Evolutionary conservation across 371 early-diverging fungal genomes (phyloP), one percentile per base, ranked within the genome.

Genomic region (Chytridium lagenaria): DNA sequence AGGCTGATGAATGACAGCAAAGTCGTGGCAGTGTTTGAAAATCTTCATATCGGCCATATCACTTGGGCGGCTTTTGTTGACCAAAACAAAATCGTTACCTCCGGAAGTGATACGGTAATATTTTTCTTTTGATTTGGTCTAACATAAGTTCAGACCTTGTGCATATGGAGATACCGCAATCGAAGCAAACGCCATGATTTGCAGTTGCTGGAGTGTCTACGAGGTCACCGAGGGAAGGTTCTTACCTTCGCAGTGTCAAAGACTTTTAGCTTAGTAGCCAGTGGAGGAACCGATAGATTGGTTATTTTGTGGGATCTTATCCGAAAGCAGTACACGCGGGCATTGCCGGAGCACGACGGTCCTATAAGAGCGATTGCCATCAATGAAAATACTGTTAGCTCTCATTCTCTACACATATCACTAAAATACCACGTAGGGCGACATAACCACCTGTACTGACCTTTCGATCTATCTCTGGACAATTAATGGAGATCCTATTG

Each of bases 251-350:
- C 89, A 15, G 82, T 87, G 19, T 92, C 92, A 7, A 79, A 88
- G 15, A 85, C 91, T 0, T 91, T 88, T 70, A 90, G 89, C 59
- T 79, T 91, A 26, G 79, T 92, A 50, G 88, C 90, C 22, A 89
- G 86, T 30, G 92, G 92, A 0, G 88, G 91, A 5, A 83, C 88
- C 85, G 93, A 92, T 78, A 86, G 87, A 73, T 86, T 86, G 1
- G 89, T 87, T 0, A 90, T 92, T 64, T 76, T 92, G 7, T 92
- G 93, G 93, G 93, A 92, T 73, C 73, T 91, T 67, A 92, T 91
- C 64, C 84, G 91, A 30, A 81, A 84, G 74, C 84, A 87, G 57
- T 92, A 91, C 75, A 86, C 91, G 1, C 84, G 89, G 5, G 85
- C 88, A 5, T 74, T 92, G 0, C 65, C 72, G 15, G 84, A 85